Conservation (phyloP, 305 asterid species). For the Salvia sclarea region DNA sequence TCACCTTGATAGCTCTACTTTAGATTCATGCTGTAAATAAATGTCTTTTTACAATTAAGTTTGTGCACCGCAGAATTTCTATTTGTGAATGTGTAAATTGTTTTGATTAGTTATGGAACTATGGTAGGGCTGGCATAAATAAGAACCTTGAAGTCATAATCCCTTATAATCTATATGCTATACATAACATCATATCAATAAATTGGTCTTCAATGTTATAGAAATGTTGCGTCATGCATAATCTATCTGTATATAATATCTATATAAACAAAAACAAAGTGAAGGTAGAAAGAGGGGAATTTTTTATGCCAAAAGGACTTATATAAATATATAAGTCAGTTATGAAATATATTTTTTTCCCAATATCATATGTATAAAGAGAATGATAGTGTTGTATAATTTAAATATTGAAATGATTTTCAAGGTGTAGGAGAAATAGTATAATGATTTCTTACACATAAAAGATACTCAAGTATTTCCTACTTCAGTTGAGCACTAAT, state of each 20-base stretch:
- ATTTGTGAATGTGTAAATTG: background rate
- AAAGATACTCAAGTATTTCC: background rate
- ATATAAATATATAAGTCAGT: too few relatives aligned
- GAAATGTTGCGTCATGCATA: background rate
- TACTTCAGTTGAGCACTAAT: background rate
- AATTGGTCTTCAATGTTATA: background rate
- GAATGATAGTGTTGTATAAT: background rate
- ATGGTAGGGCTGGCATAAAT: background rate
- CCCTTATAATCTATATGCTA: background rate
- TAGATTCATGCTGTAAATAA: background rate
- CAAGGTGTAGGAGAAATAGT: background rate
- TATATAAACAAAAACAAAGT: background rate
- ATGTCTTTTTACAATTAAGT: background rate
- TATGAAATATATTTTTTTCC: background rate
- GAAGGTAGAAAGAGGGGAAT: background rate
- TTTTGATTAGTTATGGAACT: background rate
- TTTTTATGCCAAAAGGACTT: background rate
- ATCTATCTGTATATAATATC: background rate
- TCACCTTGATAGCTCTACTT: conserved; percentile 9
- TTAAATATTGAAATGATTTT: background rate
- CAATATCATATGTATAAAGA: background rate
- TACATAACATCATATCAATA: background rate
- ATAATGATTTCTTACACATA: background rate
- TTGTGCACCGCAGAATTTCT: background rate
- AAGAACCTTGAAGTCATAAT: conserved; percentile 6